Evolutionary conservation across 768 basidiomycete species (phyloP).

Genomic region (Floccularia luteovirens): DNA sequence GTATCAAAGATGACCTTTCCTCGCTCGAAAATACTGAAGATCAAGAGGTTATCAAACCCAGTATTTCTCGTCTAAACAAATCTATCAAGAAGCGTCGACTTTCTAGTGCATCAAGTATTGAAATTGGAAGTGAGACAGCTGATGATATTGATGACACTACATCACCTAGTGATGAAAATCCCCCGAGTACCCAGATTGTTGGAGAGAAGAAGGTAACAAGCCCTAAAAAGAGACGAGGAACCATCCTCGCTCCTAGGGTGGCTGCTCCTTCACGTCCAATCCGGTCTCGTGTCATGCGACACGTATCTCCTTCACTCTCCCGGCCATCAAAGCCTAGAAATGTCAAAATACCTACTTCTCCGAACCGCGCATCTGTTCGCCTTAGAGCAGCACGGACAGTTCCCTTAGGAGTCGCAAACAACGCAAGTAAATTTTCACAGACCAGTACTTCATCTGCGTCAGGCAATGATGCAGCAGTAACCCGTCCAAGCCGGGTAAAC

Average conservation of each 20-base stretch:
- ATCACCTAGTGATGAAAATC: neutral
- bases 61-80: neutral
- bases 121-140: neutral
- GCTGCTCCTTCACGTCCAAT: conserved; percentile 4
- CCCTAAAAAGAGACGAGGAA: neutral
- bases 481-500: too few relatives aligned
- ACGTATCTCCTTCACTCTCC: conserved; percentile 7
- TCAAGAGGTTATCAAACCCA: neutral
- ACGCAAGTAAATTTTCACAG: neutral
- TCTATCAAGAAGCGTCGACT: neutral
- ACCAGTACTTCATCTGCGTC: neutral
- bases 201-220: neutral
- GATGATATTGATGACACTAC: neutral
- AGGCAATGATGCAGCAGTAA: too few relatives aligned
- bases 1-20: conserved; percentile 3
- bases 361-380: conserved; percentile 2
- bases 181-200: neutral
- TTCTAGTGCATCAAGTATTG: neutral
- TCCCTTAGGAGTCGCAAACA: neutral
- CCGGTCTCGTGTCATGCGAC: conserved; percentile 7
- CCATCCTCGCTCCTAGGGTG: neutral
- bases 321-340: neutral
- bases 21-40: neutral
- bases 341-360: conserved; percentile 1
- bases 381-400: neutral